Conservation (phyloP, 176 grass and related monocot genomes). For the Musa acuminata region DNA sequence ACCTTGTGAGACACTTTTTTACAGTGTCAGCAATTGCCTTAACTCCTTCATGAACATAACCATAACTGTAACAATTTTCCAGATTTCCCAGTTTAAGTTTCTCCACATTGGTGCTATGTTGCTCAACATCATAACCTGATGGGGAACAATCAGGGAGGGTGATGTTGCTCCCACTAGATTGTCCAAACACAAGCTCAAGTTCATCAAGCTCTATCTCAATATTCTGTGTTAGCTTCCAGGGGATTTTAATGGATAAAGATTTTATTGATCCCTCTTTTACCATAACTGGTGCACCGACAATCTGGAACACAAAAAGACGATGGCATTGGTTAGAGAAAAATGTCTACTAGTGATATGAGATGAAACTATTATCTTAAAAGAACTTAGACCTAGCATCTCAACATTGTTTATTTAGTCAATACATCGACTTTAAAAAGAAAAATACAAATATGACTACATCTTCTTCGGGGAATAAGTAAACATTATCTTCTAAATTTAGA, state of each 20-base stretch:
- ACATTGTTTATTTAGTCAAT: no score
- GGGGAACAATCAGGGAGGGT: slow-evolving; percentile 14
- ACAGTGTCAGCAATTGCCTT: slow-evolving; percentile 85
- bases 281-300: slow-evolving; percentile 44
- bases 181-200: slow-evolving; percentile 69
- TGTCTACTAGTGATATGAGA: background rate
- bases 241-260: slow-evolving; percentile 75
- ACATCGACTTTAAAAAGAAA: no score
- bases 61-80: no score
- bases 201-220: slow-evolving; percentile 79
- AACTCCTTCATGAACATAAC: slow-evolving; percentile 55
- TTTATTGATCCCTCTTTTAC: slow-evolving; percentile 96
- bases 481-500: no score
- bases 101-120: slow-evolving; percentile 28
- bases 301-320: slow-evolving; percentile 45
- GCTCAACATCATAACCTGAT: background rate
- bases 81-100: slow-evolving; percentile 42
- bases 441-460: no score
- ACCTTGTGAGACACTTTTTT: slow-evolving; percentile 83
- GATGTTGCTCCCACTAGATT: slow-evolving; percentile 43
- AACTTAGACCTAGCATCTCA: background rate
- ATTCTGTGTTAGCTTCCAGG: slow-evolving; percentile 38
- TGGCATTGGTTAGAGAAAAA: background rate
- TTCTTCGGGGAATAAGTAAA: no score
- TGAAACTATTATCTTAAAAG: background rate